Percentiles rank a stretch among this genome's conserved stretches.
Evolutionary conservation across 2,329 filamentous ascomycete genomes (phyloP).

Genomic region (Sporothrix phasma): DNA sequence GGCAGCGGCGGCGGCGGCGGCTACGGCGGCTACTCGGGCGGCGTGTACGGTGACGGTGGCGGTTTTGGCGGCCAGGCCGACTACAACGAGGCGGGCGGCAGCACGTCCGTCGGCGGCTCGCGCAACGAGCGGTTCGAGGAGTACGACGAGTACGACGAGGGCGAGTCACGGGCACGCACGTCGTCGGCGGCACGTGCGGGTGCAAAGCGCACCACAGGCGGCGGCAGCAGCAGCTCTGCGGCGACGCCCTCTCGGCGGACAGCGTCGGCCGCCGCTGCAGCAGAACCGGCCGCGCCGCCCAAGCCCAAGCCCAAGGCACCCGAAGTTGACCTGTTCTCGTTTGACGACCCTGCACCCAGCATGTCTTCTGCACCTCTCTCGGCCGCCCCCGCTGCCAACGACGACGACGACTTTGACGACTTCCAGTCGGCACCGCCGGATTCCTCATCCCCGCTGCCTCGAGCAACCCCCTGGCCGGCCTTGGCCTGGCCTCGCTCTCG

Average conservation of each 20-base stretch:
- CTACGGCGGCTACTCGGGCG: conserved; percentile 54
- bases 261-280: conserved; percentile 26
- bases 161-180: conserved; percentile 34
- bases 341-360: conserved; percentile 55
- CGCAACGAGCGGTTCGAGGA: conserved; percentile 79
- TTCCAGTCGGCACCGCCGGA: conserved; percentile 78
- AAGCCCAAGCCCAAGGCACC: conserved; percentile 80
- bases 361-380: conserved; percentile 35
- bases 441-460: conserved; percentile 19
- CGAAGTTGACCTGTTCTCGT: conserved; percentile 87
- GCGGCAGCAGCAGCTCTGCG: conserved; percentile 6
- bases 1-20: conserved; percentile 36
- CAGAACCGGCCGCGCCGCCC: conserved; percentile 43
- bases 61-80: conserved; percentile 79
- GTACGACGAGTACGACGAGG: conserved; percentile 94
- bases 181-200: conserved; percentile 41
- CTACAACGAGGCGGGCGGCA: conserved; percentile 46
- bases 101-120: conserved; percentile 32
- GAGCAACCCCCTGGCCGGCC: conserved; percentile 26
- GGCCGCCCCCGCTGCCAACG: conserved; percentile 44
- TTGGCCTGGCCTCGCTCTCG: conserved; percentile 33
- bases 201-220: conserved; percentile 22
- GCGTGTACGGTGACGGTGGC: conserved; percentile 91
- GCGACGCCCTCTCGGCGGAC: conserved; percentile 35
- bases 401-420: conserved; percentile 94